Evolutionary conservation across 441 rosid genomes (phyloP).

Genomic region (Pelargonium citronellum): DNA sequence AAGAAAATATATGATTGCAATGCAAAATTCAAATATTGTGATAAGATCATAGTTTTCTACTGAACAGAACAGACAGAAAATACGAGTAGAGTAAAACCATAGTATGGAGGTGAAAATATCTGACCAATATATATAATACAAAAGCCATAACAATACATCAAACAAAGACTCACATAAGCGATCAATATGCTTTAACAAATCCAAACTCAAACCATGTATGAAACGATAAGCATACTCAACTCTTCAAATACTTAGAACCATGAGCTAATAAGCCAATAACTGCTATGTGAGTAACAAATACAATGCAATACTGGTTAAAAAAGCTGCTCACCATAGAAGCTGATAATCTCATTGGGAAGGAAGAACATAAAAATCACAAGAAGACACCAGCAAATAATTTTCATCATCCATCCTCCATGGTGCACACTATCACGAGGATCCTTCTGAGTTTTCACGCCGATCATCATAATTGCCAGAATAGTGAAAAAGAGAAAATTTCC

Average conservation of each 20-base stretch:
- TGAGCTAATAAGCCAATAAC: background rate
- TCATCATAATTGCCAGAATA: conserved; percentile 72
- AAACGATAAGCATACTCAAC: background rate
- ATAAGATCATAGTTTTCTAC: no score
- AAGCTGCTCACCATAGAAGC: conserved; percentile 53
- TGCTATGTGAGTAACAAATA: conserved; percentile 3
- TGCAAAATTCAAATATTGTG: background rate
- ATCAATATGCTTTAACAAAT: background rate
- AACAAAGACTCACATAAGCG: background rate
- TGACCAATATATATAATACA: background rate
- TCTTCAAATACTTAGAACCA: background rate
- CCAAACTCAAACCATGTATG: background rate
- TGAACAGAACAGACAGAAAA: background rate
- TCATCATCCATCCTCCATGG: conserved; percentile 86
- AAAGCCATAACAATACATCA: background rate
- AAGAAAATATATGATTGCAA: background rate
- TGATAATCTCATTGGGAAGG: conserved; percentile 60
- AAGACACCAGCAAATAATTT: conserved; percentile 80
- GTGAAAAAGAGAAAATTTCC: conserved; percentile 83
- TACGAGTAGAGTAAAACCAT: background rate
- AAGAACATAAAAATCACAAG: conserved; percentile 89
- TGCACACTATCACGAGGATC: conserved; percentile 92
- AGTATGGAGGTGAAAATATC: background rate
- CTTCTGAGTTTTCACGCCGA: conserved; percentile 87
- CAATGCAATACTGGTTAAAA: conserved; percentile 23